A percentile compares a stretch with the other conserved stretches of the same genome.
phyloP scores from a whole-genome alignment of 805 yeast genomes.

The Candida tibetensis region DNA sequence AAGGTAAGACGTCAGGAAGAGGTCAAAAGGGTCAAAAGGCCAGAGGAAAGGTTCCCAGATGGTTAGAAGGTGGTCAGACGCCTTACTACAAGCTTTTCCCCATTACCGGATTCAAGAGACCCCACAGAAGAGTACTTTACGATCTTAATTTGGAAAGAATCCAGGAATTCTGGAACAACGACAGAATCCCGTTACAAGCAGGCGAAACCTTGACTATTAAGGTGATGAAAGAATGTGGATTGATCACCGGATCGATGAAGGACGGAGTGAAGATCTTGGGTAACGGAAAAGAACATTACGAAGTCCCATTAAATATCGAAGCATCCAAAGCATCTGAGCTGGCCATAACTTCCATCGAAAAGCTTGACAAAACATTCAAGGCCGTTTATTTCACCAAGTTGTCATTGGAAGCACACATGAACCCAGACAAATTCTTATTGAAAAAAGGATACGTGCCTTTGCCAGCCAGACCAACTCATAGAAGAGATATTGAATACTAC shows the following conservation, averaged over 20 bases:
- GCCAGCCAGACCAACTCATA: constrained; percentile 79
- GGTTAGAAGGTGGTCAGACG: constrained; percentile 99
- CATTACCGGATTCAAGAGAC: constrained; percentile 80
- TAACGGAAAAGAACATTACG: constrained; percentile 50
- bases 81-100: constrained; percentile 84
- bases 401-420: constrained; percentile 69
- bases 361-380: constrained; percentile 68
- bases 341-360: constrained; percentile 74
- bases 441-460: constrained; percentile 80
- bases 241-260: constrained; percentile 65
- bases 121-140: constrained; percentile 49
- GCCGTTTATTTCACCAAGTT: constrained; percentile 65
- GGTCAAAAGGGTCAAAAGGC: constrained; percentile 99
- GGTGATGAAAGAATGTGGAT: constrained; percentile 71
- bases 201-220: constrained; percentile 72
- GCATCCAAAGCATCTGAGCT: constrained; percentile 75
- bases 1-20: constrained; percentile 93
- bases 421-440: constrained; percentile 66
- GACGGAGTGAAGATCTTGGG: constrained; percentile 85
- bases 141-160: constrained; percentile 68
- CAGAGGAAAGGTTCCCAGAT: constrained; percentile 80
- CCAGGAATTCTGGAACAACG: constrained; percentile 65
- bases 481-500: constrained; percentile 78
- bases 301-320: constrained; percentile 69
- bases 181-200: constrained; percentile 55